Evolutionary conservation across 805 yeast species (phyloP).

Genomic region (Saccharomycopsis synnaedendra): DNA sequence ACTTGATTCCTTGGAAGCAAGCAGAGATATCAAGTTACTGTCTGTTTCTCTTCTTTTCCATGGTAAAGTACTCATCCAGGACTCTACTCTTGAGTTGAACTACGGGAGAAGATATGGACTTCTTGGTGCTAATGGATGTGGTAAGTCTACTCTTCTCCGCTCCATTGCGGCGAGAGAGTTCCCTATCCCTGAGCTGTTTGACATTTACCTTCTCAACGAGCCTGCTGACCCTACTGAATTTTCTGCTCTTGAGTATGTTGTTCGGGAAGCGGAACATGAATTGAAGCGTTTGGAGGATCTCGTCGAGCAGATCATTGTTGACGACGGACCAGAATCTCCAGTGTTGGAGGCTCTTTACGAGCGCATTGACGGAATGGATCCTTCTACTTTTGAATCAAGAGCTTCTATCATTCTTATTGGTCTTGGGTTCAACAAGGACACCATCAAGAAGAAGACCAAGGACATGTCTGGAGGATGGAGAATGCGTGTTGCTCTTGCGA

Average conservation of each 20-base stretch:
- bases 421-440: constrained; percentile 84
- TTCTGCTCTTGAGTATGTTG: constrained; percentile 93
- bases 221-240: constrained; percentile 92
- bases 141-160: constrained; percentile 90
- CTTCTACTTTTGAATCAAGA: constrained; percentile 89
- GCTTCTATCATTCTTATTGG: constrained; percentile 94
- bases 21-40: constrained; percentile 87
- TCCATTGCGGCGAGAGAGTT: constrained; percentile 93
- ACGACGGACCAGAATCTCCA: constrained; percentile 90
- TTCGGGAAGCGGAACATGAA: constrained; percentile 90
- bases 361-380: constrained; percentile 92
- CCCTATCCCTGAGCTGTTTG: constrained; percentile 88
- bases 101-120: constrained; percentile 97
- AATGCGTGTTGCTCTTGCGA: constrained; percentile 98
- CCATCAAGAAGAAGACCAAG: constrained; percentile 88
- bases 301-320: constrained; percentile 81
- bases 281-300: constrained; percentile 81
- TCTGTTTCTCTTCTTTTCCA: constrained; percentile 90
- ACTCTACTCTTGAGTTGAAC: constrained; percentile 83
- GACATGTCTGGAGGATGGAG: constrained; percentile 99
- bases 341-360: constrained; percentile 83
- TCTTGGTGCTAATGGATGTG: constrained; percentile 98
- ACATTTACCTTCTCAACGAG: constrained; percentile 87
- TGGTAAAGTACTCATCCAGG: constrained; percentile 93
- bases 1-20: constrained; percentile 73